Evolutionary conservation across 768 basidiomycete species (phyloP), one percentile per base, ranked within the genome.

Genomic region (Filobasidium wieringae): DNA sequence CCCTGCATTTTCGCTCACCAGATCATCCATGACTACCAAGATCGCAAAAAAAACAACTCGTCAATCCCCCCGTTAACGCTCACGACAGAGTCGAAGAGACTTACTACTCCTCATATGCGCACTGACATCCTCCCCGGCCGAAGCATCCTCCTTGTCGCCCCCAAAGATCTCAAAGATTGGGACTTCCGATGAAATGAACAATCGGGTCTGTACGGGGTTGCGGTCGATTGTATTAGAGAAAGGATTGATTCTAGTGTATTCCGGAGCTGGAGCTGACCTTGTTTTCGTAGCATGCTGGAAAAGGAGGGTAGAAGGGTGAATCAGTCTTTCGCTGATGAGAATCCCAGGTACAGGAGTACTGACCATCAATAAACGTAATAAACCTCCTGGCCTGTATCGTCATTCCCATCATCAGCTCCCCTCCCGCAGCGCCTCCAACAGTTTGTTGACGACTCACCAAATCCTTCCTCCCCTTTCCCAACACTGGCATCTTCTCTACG

Each of bases 321-420:
- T 36, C n/a, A 34, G 40, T 40, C 31, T 11, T 14, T 39, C 19
- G 26, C 22, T 53, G 41, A 32, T n/a, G n/a, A n/a, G n/a, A n/a
- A 31, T 50, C 31, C 37, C 31, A 27, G 50, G 55, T n/a, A 41
- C 51, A 33, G 51, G 30, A 36, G 51, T 52, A 79, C 80, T 60
- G 53, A 82, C 86, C 86, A 77, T 99, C 95, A 65, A 99, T 85
- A 71, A 97, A 96, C 0, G 92, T 92, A 69, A 99, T 99, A 71
- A 99, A 97, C 61, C 95, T 78, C 64, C 95, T 79, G 19, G 92
- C 92, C 87, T 88, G 63, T 7, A n/a, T n/a, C 29, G 39, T 55
- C n/a, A 51, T 32, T 30, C 2, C 11, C 15, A 39, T 43, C 29
- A 51, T 40, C 12, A 30, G 30, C 47, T 47, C 7, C 32, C 43